Conservation (phyloP, 768 basidiomycete species). For the Suillus hirtellus region DNA sequence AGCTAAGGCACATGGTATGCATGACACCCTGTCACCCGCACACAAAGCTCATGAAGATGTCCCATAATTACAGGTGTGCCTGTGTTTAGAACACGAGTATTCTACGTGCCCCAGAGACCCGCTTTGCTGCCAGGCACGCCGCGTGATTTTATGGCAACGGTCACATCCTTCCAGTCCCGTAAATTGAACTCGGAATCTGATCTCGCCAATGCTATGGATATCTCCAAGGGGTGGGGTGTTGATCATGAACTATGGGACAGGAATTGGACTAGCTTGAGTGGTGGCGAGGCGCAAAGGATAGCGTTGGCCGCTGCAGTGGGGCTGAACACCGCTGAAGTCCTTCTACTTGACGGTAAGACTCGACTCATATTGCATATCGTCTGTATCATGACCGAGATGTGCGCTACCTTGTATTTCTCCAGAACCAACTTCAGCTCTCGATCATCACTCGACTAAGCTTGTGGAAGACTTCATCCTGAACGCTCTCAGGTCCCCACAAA, state of each 20-base stretch:
- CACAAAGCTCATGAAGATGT: background rate
- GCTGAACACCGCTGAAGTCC: slow-evolving; percentile 71
- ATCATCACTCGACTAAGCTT: slow-evolving; percentile 58
- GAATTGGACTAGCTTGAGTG: slow-evolving; percentile 78
- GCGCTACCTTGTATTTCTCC: slow-evolving; percentile 5
- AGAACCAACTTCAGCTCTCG: slow-evolving; percentile 93
- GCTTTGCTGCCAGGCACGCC: slow-evolving; percentile 85
- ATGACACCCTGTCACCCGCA: slow-evolving; percentile 2
- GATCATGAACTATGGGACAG: slow-evolving; percentile 72
- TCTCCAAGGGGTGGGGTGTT: slow-evolving; percentile 68
- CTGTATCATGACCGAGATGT: background rate
- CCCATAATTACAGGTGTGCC: slow-evolving; percentile 58
- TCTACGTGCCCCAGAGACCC: slow-evolving; percentile 88
- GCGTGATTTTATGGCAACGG: slow-evolving; percentile 60
- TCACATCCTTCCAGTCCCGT: slow-evolving; percentile 54
- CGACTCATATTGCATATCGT: background rate
- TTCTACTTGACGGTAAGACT: slow-evolving; percentile 74
- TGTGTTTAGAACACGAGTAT: slow-evolving; percentile 71
- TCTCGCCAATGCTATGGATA: slow-evolving; percentile 45
- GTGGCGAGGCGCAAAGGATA: slow-evolving; percentile 86
- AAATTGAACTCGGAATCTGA: slow-evolving; percentile 27
- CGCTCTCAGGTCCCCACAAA: slow-evolving; percentile 48
- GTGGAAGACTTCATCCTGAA: slow-evolving; percentile 66
- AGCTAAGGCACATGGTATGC: slow-evolving; percentile 49
- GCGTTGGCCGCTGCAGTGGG: slow-evolving; percentile 75